phyloP scores from a whole-genome alignment of 2,329 filamentous ascomycete species.

The Colletotrichum tropicale region DNA sequence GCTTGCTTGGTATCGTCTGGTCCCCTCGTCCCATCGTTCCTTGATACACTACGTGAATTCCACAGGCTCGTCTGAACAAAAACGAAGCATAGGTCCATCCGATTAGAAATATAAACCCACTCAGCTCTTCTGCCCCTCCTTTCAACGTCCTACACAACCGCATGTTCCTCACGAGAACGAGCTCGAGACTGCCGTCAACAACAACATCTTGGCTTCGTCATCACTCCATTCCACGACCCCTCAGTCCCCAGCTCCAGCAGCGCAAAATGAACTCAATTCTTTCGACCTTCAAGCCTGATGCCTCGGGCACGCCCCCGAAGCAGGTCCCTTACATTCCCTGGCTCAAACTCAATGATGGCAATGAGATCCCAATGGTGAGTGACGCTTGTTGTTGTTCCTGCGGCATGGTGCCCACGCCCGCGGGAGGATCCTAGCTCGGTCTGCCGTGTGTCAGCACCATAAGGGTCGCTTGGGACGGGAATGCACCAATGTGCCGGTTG shows the following conservation, averaged over 20 bases:
- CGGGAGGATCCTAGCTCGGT: background rate
- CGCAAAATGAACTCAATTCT: conserved; percentile 47
- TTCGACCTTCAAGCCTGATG: conserved; percentile 41
- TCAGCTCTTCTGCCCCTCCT: background rate
- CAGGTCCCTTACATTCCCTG: conserved; percentile 52
- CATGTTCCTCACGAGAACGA: background rate
- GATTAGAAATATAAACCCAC: conserved; percentile 4
- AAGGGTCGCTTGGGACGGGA: background rate
- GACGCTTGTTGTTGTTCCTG: background rate
- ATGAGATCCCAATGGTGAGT: conserved; percentile 71
- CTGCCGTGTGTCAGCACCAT: background rate
- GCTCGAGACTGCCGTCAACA: background rate
- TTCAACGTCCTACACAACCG: background rate
- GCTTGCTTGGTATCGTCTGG: background rate
- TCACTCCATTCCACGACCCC: background rate
- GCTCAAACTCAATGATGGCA: conserved; percentile 76
- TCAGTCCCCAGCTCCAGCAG: background rate
- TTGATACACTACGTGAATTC: background rate
- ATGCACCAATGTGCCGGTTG: background rate
- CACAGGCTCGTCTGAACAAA: background rate
- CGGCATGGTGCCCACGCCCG: background rate
- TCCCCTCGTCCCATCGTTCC: background rate
- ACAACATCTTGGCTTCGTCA: background rate
- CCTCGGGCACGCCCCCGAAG: conserved; percentile 43
- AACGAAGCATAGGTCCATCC: background rate